Evolutionary conservation across 1,284 basidiomycete genomes (phyloP).

Genomic region (Termitomyces sp.): DNA sequence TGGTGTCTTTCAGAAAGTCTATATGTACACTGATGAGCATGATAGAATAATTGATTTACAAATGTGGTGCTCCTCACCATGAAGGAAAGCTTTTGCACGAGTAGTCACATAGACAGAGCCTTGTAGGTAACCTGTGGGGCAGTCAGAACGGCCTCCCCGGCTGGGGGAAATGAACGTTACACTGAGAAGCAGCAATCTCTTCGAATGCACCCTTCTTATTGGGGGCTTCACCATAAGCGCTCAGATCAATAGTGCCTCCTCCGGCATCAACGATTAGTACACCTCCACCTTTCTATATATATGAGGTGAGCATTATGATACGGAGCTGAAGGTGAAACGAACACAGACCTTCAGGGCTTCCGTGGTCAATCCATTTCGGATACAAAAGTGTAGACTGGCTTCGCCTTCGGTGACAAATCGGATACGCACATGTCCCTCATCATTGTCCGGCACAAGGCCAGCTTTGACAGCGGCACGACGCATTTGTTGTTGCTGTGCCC

Average conservation of each 20-base stretch:
- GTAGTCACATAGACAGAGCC: conserved; percentile 22
- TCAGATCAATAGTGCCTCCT: conserved; percentile 21
- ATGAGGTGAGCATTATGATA: neutral
- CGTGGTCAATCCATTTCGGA: conserved; percentile 33
- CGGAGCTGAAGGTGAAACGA: too few relatives aligned
- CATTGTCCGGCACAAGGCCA: conserved; percentile 27
- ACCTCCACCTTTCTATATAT: conserved; percentile 28
- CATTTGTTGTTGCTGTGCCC: conserved; percentile 36
- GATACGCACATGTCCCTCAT: conserved; percentile 31
- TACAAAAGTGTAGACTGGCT: conserved; percentile 43
- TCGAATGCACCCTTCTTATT: conserved; percentile 4
- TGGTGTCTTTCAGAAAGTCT: conserved; percentile 6
- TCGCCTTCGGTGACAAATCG: conserved; percentile 48
- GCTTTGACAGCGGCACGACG: conserved; percentile 33
- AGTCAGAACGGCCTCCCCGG: neutral
- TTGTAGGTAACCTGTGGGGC: conserved; percentile 24
- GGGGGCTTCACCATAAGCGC: conserved; percentile 5
- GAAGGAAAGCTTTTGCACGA: conserved; percentile 6
- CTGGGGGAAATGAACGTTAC: neutral
- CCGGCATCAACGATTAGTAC: conserved; percentile 47
- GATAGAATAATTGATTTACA: neutral
- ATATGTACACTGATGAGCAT: neutral
- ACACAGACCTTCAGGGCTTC: conserved; percentile 33
- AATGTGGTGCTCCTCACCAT: neutral
- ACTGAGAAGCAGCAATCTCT: conserved; percentile 8